phyloP scores from a whole-genome alignment of 352 stramenopile species.

The Pythium coloratum region DNA sequence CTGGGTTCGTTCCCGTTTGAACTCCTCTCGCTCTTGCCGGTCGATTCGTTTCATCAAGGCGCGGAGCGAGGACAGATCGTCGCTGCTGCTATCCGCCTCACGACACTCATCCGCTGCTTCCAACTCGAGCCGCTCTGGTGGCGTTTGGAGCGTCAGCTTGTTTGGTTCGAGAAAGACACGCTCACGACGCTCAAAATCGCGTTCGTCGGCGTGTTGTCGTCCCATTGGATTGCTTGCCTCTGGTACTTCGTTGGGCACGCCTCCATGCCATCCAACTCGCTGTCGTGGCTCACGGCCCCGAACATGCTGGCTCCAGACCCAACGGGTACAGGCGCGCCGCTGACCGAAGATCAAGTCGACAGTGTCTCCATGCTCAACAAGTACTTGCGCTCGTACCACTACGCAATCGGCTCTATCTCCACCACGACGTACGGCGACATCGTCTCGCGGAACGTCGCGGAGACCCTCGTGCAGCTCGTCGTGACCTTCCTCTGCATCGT shows the following conservation, averaged over 20 bases:
- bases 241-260: conserved; percentile 30
- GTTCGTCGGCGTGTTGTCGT: conserved; percentile 32
- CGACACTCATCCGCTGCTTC: conserved; percentile 32
- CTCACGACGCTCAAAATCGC: conserved; percentile 28
- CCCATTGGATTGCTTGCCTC: conserved; percentile 31
- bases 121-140: conserved; percentile 34
- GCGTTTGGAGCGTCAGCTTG: conserved; percentile 28
- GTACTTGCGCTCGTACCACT: conserved; percentile 35
- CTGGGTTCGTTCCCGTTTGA: conserved; percentile 33
- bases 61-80: conserved; percentile 15
- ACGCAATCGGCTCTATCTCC: conserved; percentile 34
- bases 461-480: conserved; percentile 28
- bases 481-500: conserved; percentile 32
- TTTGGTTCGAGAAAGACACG: conserved; percentile 27
- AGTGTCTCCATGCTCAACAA: conserved; percentile 32
- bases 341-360: conserved; percentile 6
- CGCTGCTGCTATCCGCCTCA: conserved; percentile 22
- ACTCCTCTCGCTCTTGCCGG: conserved; percentile 23
- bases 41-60: conserved; percentile 16
- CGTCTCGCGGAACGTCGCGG: conserved; percentile 25
- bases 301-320: conserved; percentile 25
- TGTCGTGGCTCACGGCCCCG: conserved; percentile 30
- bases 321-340: conserved; percentile 8
- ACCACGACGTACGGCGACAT: conserved; percentile 35
- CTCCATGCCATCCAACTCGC: conserved; percentile 11